Conservation (phyloP, 2,329 filamentous ascomycete genomes). For the Sodiomyces alkalinus region DNA sequence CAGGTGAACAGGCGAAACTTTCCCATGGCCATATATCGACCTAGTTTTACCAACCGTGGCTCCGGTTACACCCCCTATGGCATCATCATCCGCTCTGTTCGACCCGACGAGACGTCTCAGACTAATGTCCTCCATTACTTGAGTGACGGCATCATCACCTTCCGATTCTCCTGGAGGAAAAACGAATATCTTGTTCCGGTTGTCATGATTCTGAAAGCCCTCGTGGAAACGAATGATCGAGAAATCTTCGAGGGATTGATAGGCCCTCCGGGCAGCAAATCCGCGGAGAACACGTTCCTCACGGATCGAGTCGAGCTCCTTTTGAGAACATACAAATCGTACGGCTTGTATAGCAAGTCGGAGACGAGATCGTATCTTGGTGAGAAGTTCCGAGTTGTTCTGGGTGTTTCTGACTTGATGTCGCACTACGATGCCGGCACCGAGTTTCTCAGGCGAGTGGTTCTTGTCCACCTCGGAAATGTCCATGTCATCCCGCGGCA, state of each 20-base stretch:
- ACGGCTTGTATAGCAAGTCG: slow-evolving; percentile 65
- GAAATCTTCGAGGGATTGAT: slow-evolving; percentile 94
- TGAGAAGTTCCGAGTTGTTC: slow-evolving; percentile 76
- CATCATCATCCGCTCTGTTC: slow-evolving; percentile 80
- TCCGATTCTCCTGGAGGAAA: slow-evolving; percentile 96
- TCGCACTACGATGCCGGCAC: slow-evolving; percentile 79
- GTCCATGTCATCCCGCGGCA: slow-evolving; percentile 70
- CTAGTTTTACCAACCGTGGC: slow-evolving; percentile 79
- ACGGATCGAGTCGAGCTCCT: slow-evolving; percentile 89
- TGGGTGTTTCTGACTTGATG: slow-evolving; percentile 71
- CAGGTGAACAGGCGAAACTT: slow-evolving; percentile 86
- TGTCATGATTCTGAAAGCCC: slow-evolving; percentile 91
- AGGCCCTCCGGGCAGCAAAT: slow-evolving; percentile 60
- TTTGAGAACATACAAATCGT: slow-evolving; percentile 83
- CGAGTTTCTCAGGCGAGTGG: slow-evolving; percentile 79
- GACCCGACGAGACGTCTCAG: slow-evolving; percentile 95
- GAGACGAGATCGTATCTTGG: slow-evolving; percentile 80
- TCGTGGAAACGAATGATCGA: slow-evolving; percentile 89
- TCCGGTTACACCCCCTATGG: slow-evolving; percentile 77
- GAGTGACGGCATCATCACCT: slow-evolving; percentile 88
- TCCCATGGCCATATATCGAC: slow-evolving; percentile 83
- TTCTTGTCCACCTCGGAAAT: slow-evolving; percentile 82
- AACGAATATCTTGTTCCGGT: slow-evolving; percentile 92
- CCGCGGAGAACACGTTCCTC: slow-evolving; percentile 76
- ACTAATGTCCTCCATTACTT: slow-evolving; percentile 96